Evolutionary conservation across 805 yeast species (phyloP).

Genomic region (Pichia exigua): DNA sequence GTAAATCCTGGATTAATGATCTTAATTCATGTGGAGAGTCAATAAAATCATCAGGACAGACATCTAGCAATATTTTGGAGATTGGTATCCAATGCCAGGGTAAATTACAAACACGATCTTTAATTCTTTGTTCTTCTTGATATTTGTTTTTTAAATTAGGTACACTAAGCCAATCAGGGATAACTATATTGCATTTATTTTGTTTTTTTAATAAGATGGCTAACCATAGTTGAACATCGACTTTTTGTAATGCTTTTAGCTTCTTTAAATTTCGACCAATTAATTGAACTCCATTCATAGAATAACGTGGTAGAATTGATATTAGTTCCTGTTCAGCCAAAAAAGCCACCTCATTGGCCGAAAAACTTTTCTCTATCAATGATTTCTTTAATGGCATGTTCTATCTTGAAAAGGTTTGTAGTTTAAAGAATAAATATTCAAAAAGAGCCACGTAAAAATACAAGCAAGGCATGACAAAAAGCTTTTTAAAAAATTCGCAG

Average conservation of each 20-base stretch:
- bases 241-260: slow-evolving; percentile 59
- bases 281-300: slow-evolving; percentile 55
- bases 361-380: slow-evolving; percentile 44
- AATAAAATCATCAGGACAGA: slow-evolving; percentile 69
- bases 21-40: slow-evolving; percentile 68
- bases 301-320: slow-evolving; percentile 70
- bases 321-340: slow-evolving; percentile 75
- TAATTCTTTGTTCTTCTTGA: slow-evolving; percentile 50
- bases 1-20: slow-evolving; percentile 67
- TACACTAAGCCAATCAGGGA: slow-evolving; percentile 76
- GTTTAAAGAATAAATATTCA: too few species aligned
- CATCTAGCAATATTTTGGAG: slow-evolving; percentile 56
- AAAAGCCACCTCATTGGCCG: slow-evolving; percentile 75
- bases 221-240: slow-evolving; percentile 76
- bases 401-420: not conserved
- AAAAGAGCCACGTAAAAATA: not conserved
- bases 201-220: slow-evolving; percentile 80
- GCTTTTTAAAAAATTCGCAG: not conserved
- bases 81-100: slow-evolving; percentile 90
- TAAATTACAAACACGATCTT: slow-evolving; percentile 54
- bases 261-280: slow-evolving; percentile 55
- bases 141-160: slow-evolving; percentile 46
- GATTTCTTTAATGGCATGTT: not conserved
- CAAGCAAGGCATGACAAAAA: not conserved
- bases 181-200: slow-evolving; percentile 74